Base-by-base conservation (phyloP, 164 flowering plant genomes). In the Nelumbo lutea region DNA sequence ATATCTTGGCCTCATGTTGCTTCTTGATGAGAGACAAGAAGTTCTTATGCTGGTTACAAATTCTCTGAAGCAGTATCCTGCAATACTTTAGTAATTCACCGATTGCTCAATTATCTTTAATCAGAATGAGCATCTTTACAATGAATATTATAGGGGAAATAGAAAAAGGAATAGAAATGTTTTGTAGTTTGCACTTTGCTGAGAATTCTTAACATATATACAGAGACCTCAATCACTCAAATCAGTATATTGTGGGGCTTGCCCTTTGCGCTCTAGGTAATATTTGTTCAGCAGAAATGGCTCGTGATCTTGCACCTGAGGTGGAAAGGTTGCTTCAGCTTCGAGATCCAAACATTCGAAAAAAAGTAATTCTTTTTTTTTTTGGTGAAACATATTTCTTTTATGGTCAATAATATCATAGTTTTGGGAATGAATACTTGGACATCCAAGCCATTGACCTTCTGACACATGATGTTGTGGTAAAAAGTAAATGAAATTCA, bases 11-110 rank as follows among this genome's bases (percentile, higher is more conserved):
- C 89, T 96, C 51, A 96, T 93, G 98, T 79, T 93, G 78, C 96
- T 96, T 80, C 97, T 96, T 62, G 99, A 96, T 82, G 99, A 96
- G 85, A 89, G 99, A 83, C 99, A 96, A 76, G 98, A 93, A 87
- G 99, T 96, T 80, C 86, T 96, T 3, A 96, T 96, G 99, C 78
- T 96, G 80, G 99, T 96, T 67, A 96, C 98, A 42, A 96, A 96
- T 80, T 96, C 99, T 40, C 74, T 96, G 65, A 96, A 96, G 73
- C 99, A 96, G 99, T 96, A 96, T 91, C 96, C 93, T 53, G 3
- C n/a, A 50, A 68, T 42, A n/a, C n/a, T n/a, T n/a, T n/a, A n/a
- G 27, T 27, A 27, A 27, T 27, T 27, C 27, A 27, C 27, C 0
- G 27, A 27, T 27, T n/a, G n/a, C 8, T 6, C 2, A 50, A 42